Conservation (phyloP, 2,329 filamentous ascomycete genomes). For the Cercospora berteroae region DNA sequence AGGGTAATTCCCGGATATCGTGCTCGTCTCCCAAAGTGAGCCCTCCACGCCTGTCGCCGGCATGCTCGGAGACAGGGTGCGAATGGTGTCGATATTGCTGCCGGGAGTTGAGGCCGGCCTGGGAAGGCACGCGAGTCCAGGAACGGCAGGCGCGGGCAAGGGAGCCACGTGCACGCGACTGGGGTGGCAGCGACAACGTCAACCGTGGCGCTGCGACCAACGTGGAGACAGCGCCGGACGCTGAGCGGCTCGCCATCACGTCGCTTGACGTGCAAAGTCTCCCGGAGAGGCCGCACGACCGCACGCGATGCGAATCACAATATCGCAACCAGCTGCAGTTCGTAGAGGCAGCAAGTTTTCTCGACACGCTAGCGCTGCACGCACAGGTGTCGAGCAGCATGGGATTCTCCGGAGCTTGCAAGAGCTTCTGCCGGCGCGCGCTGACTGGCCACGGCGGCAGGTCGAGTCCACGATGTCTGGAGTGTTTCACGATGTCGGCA, state of each 20-base stretch:
- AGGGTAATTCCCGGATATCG: constrained; percentile 13
- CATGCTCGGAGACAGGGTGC: constrained; percentile 14
- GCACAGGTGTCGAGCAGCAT: constrained; percentile 20
- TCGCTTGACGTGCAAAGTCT: background rate
- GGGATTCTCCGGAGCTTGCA: constrained; percentile 20
- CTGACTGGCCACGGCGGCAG: constrained; percentile 14
- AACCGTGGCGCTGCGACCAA: background rate
- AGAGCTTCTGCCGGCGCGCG: background rate
- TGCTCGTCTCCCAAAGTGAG: constrained; percentile 13
- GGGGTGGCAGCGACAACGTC: background rate
- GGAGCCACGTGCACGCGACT: constrained; percentile 10
- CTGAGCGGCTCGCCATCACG: background rate
- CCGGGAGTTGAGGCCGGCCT: background rate
- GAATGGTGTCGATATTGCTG: background rate
- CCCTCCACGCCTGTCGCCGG: constrained; percentile 11
- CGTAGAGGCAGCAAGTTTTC: constrained; percentile 10
- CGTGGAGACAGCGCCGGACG: background rate
- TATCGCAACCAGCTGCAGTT: background rate
- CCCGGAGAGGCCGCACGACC: background rate
- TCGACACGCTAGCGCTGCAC: constrained; percentile 13
- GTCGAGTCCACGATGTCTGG: constrained; percentile 6
- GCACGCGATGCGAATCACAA: background rate
- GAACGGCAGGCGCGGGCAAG: background rate
- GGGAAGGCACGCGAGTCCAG: background rate
- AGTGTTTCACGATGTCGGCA: constrained; percentile 12